Conservation (phyloP, 306 rosid species). For the Cicer judaicum region DNA sequence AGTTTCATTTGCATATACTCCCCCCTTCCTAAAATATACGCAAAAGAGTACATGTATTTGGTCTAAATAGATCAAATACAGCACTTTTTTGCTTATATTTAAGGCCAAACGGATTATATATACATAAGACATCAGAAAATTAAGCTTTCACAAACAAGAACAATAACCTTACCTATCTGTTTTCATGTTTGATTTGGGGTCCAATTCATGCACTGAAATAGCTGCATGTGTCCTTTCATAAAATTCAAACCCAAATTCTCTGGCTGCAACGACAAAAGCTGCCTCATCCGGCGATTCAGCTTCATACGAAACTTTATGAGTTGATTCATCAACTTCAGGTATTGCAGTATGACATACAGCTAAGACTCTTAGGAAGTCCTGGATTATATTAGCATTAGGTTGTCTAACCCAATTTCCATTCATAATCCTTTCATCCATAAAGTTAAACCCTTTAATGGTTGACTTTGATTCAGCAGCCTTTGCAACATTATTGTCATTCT, state of each 20-base stretch:
- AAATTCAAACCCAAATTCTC: slow-evolving; percentile 95
- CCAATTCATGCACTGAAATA: slow-evolving; percentile 69
- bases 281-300: slow-evolving; percentile 99
- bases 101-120: too few relatives aligned
- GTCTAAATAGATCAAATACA: too few relatives aligned
- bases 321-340: slow-evolving; percentile 86
- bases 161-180: slow-evolving; percentile 62
- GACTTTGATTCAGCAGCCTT: slow-evolving; percentile 52
- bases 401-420: slow-evolving; percentile 78
- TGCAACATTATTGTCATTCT: slow-evolving; percentile 45
- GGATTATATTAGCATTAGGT: slow-evolving; percentile 71
- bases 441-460: slow-evolving; percentile 81
- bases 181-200: slow-evolving; percentile 54
- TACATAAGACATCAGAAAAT: slow-evolving; percentile 5
- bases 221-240: slow-evolving; percentile 71
- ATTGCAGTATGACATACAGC: slow-evolving; percentile 94
- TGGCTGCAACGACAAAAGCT: slow-evolving; percentile 96
- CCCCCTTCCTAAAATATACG: too few relatives aligned
- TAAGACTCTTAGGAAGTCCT: slow-evolving; percentile 67
- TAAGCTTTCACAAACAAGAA: slow-evolving; percentile 26
- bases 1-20: slow-evolving; percentile 2
- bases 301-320: slow-evolving; percentile 82
- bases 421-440: slow-evolving; percentile 85
- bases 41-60: too few relatives aligned
- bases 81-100: too few relatives aligned